Base-by-base conservation (phyloP, 305 asterid species). In the Striga hermonthica region DNA sequence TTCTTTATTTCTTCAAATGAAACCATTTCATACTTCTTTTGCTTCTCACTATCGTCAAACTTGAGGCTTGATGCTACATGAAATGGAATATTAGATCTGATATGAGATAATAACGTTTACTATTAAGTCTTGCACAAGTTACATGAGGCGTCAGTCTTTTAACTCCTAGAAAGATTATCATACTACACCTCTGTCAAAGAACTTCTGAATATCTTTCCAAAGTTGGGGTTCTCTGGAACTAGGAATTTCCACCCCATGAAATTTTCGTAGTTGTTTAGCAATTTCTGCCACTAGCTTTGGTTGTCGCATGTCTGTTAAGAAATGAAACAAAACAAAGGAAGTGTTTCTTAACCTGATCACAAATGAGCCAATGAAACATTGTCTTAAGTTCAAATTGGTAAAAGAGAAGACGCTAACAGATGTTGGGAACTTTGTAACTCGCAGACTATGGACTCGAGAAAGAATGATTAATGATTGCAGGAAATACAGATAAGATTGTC, bases 161-260 rank as follows among this genome's bases (percentile, higher is more conserved):
- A 15, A 34, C 55, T 14, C 37, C 67, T 59, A 65, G 66, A 73
- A 38, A 62, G 66, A 55, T 48, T 62, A 72, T 54, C 72, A 63
- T 39, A 65, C 65, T 68, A 67, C 53, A 89, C 97, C 98, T 80
- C 77, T 76, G 39, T 64, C 78, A 49, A 72, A 87, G 77, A 92
- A 89, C 76, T 92, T 90, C 70, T 60, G 75, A 68, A 89, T 79
- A 76, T 87, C 97, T 68, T 70, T 84, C 98, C 98, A 90, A 11
- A 92, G 82, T 71, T 84, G 96, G 75, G 97, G 94, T 76, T 87
- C 97, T 73, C 68, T 87, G 47, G 90, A 81, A 71, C 97, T 95
- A 53, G 97, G 94, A 73, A 92, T 82, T 77, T 86, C 85, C 74
- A 92, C 97, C 80, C 81, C 85, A 73, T 92, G 98, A 78, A 92